Conservation (phyloP, 139 green algal genomes). For the Pseudopediastrum boryanum region DNA sequence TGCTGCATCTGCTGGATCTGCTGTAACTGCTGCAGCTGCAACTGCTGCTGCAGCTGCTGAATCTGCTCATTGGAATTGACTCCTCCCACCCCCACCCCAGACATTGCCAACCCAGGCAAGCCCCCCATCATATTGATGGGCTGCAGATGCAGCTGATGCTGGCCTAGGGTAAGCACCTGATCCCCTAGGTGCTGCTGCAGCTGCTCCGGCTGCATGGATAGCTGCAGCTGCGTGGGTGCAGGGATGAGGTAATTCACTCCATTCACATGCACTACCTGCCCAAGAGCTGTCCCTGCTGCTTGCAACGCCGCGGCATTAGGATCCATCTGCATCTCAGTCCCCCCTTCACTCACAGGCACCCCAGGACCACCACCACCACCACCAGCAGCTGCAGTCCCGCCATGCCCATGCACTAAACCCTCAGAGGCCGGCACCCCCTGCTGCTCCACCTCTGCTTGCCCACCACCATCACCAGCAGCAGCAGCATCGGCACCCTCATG, state of each 20-base stretch:
- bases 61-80: slow-evolving; percentile 21
- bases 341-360: neutral
- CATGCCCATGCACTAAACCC: neutral
- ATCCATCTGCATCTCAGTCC: neutral
- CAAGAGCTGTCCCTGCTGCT: slow-evolving; percentile 8
- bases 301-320: neutral
- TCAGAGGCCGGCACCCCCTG: neutral
- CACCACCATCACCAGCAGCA: neutral
- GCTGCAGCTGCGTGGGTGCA: slow-evolving; percentile 35
- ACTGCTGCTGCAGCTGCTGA: slow-evolving; percentile 17
- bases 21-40: slow-evolving; percentile 31
- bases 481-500: neutral
- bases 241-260: slow-evolving; percentile 31
- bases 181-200: slow-evolving; percentile 1
- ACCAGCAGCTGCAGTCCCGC: slow-evolving; percentile 8
- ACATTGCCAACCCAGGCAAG: slow-evolving; percentile 2
- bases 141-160: slow-evolving; percentile 35
- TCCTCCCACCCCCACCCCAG: neutral
- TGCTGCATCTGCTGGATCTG: slow-evolving; percentile 36
- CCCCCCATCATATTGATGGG: slow-evolving; percentile 7
- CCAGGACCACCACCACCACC: neutral
- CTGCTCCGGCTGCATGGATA: slow-evolving; percentile 11
- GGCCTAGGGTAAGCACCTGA: slow-evolving; percentile 17
- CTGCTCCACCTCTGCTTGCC: neutral
- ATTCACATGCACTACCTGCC: slow-evolving; percentile 22